phyloP scores from a whole-genome alignment of 208 protist species.

The Leishmania braziliensis region DNA sequence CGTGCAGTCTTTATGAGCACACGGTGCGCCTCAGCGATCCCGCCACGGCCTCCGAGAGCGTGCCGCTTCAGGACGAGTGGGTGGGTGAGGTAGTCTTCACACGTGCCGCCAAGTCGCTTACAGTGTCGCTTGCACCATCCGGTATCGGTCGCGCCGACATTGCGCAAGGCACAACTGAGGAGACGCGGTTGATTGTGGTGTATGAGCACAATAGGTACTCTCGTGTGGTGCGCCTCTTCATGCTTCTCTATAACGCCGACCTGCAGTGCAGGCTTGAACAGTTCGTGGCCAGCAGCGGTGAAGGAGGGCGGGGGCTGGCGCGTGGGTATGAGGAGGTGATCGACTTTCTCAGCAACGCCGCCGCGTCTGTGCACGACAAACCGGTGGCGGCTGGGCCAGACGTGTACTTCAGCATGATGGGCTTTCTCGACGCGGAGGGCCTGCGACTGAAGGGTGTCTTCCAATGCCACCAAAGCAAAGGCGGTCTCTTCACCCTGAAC shows the following conservation, averaged over 20 bases:
- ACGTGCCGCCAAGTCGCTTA: slow-evolving; percentile 21
- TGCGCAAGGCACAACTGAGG: slow-evolving; percentile 22
- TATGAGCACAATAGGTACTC: slow-evolving; percentile 69
- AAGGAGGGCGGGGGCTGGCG: background rate
- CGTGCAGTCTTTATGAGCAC: slow-evolving; percentile 82
- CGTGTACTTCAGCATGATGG: slow-evolving; percentile 42
- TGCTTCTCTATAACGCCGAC: slow-evolving; percentile 30
- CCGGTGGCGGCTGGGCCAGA: slow-evolving; percentile 6
- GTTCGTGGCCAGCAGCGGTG: slow-evolving; percentile 10
- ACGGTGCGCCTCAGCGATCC: slow-evolving; percentile 60
- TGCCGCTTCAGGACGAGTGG: slow-evolving; percentile 76
- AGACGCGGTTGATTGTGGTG: slow-evolving; percentile 37
- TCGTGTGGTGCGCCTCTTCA: slow-evolving; percentile 50
- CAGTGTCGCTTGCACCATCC: slow-evolving; percentile 13
- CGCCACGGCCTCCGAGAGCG: slow-evolving; percentile 21
- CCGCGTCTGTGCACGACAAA: background rate
- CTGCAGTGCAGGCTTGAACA: slow-evolving; percentile 20
- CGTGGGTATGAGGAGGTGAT: slow-evolving; percentile 22
- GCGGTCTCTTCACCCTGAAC: slow-evolving; percentile 61
- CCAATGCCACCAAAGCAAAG: slow-evolving; percentile 54
- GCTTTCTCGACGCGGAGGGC: slow-evolving; percentile 72
- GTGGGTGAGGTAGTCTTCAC: slow-evolving; percentile 50
- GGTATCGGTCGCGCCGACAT: slow-evolving; percentile 24
- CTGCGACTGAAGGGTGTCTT: slow-evolving; percentile 69
- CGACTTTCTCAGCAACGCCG: slow-evolving; percentile 14